Percentiles rank a stretch among this genome's conserved stretches.
Evolutionary conservation across 2,329 filamentous ascomycete genomes (phyloP).

Genomic region (Diaporthe sp.): DNA sequence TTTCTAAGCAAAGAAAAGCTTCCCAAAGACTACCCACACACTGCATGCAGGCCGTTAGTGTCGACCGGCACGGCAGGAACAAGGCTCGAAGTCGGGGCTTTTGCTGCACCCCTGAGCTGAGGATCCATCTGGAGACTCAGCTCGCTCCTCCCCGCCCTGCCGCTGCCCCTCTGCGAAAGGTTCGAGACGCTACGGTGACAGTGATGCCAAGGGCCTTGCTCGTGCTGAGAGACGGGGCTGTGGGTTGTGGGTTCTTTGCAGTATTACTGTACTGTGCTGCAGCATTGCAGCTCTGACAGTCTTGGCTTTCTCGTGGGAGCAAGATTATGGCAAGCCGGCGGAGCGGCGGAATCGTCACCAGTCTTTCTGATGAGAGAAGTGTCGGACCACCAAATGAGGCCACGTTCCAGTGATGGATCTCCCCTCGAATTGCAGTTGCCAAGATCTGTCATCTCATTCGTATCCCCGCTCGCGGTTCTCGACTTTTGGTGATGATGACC

Average conservation of each 20-base stretch:
- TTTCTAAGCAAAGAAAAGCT: not conserved
- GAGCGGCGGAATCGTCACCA: conserved; percentile 7
- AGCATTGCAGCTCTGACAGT: conserved; percentile 7
- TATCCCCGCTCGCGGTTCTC: conserved; percentile 23
- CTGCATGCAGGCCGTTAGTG: conserved; percentile 29
- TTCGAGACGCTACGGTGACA: conserved; percentile 9
- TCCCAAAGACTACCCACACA: not conserved
- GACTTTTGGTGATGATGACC: conserved; percentile 15
- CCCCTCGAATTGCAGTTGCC: conserved; percentile 6
- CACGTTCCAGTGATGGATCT: conserved; percentile 23
- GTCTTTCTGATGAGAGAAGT: conserved; percentile 1
- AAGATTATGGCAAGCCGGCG: conserved; percentile 1
- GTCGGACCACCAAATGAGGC: conserved; percentile 30
- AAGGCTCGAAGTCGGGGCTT: conserved; percentile 11
- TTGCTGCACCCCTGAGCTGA: conserved; percentile 39
- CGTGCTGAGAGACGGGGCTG: conserved; percentile 35
- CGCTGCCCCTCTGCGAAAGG: not conserved
- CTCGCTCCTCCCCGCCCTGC: conserved; percentile 22
- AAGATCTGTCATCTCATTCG: conserved; percentile 35
- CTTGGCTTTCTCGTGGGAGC: not conserved
- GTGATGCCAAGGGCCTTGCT: conserved; percentile 5
- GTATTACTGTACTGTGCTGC: conserved; percentile 3
- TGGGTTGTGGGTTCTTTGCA: conserved; percentile 34
- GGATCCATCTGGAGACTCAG: conserved; percentile 33
- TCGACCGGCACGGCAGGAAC: conserved; percentile 32